Evolutionary conservation across 2,329 filamentous ascomycete species (phyloP).

Genomic region (Arthrobotrys sphaeroides): DNA sequence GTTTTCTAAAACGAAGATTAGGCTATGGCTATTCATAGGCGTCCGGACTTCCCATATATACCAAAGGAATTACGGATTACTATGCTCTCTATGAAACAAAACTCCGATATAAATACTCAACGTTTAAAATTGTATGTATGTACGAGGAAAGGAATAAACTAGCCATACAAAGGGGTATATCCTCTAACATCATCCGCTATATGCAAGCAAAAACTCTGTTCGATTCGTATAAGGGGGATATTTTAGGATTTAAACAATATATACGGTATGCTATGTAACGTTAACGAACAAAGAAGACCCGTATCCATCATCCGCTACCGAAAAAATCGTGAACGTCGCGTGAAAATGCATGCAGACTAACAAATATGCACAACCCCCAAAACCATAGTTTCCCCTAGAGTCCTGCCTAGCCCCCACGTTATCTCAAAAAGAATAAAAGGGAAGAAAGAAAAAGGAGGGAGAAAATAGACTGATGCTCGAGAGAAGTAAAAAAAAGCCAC

Average conservation of each 20-base stretch:
- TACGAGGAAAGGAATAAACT: neutral
- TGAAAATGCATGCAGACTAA: constrained; percentile 12
- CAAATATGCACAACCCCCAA: constrained; percentile 4
- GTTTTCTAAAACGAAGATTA: too few relatives aligned
- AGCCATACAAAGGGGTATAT: neutral
- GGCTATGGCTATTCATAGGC: too few relatives aligned
- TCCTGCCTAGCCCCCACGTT: constrained; percentile 41
- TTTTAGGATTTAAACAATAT: constrained; percentile 17
- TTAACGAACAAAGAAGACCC: constrained; percentile 8
- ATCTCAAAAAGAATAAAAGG: constrained; percentile 36
- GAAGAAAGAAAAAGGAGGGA: too few relatives aligned
- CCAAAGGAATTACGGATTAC: too few relatives aligned
- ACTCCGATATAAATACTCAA: too few relatives aligned
- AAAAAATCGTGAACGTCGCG: constrained; percentile 20
- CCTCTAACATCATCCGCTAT: neutral
- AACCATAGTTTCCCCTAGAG: constrained; percentile 16
- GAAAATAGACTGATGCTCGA: neutral
- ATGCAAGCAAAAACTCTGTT: neutral
- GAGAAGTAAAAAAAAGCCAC: neutral
- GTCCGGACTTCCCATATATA: too few relatives aligned
- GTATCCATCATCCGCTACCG: constrained; percentile 9
- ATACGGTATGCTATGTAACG: constrained; percentile 35
- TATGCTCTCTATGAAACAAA: too few relatives aligned
- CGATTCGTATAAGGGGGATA: neutral
- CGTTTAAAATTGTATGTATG: too few relatives aligned